phyloP scores from a whole-genome alignment of 352 stramenopile genomes.

The Phytophthora crassamura region DNA sequence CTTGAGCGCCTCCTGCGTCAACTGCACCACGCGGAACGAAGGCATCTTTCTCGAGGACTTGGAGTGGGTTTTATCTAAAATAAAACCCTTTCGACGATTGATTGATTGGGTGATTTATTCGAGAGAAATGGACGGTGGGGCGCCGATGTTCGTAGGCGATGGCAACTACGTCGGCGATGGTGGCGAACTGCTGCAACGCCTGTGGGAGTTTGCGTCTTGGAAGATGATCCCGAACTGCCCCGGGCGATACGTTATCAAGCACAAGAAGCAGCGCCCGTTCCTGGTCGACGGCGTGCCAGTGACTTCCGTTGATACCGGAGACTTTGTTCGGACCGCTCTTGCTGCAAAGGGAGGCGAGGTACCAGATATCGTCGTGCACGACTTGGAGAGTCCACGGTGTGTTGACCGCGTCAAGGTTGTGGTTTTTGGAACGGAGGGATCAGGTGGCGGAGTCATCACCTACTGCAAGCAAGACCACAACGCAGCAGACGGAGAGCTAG shows the following conservation, averaged over 20 bases:
- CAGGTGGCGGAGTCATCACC: conserved; percentile 67
- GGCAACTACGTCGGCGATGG: conserved; percentile 61
- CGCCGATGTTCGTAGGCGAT: conserved; percentile 48
- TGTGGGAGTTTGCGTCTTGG: conserved; percentile 70
- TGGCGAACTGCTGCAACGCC: conserved; percentile 48
- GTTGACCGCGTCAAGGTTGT: conserved; percentile 61
- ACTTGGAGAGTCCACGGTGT: conserved; percentile 51
- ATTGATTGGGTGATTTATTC: neutral
- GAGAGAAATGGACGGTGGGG: conserved; percentile 17
- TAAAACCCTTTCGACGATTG: no score
- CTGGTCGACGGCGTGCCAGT: conserved; percentile 39
- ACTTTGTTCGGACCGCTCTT: conserved; percentile 40
- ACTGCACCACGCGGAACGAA: conserved; percentile 49
- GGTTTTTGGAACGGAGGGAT: conserved; percentile 44
- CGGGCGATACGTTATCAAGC: conserved; percentile 68
- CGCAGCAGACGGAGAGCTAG: neutral
- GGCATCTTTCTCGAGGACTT: neutral
- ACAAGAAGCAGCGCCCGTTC: conserved; percentile 49
- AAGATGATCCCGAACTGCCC: conserved; percentile 81
- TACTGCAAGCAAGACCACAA: conserved; percentile 56
- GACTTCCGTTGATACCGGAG: conserved; percentile 38
- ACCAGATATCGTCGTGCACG: conserved; percentile 33
- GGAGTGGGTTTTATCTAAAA: no score
- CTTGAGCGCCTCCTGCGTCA: conserved; percentile 51
- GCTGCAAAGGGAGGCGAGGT: neutral